phyloP scores from a whole-genome alignment of 73 alveolate species.

The Paramecium pentaurelia region DNA sequence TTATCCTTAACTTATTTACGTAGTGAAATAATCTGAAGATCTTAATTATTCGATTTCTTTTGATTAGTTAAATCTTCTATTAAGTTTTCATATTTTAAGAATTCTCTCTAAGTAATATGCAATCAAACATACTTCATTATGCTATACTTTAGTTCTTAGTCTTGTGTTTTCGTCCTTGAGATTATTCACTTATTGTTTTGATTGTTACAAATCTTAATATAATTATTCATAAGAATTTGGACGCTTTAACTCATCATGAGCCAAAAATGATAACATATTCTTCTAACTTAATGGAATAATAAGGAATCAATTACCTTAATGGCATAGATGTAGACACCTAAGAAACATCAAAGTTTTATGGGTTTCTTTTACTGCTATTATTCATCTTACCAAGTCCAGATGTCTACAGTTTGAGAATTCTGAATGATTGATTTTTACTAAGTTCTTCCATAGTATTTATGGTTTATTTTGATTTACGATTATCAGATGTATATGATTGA shows the following conservation, averaged over 20 bases:
- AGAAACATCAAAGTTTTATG: constrained; percentile 5
- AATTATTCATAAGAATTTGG: neutral
- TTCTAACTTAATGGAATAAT: neutral
- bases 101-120: neutral
- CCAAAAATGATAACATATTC: constrained; percentile 13
- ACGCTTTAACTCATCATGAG: neutral
- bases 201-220: neutral
- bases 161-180: neutral
- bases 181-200: neutral
- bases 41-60: neutral
- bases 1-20: neutral
- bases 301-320: neutral
- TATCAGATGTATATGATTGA: constrained; percentile 24
- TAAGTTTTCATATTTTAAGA: neutral
- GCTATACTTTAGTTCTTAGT: constrained; percentile 7
- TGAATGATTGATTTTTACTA: neutral
- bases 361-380: constrained; percentile 5
- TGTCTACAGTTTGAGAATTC: constrained; percentile 12
- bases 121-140: neutral
- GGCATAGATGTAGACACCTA: constrained; percentile 31
- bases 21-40: neutral
- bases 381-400: neutral
- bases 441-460: neutral
- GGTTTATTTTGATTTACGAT: neutral
- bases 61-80: constrained; percentile 17